Conservation (phyloP, 2,329 filamentous ascomycete species). For the Aspergillus novofumigatus region DNA sequence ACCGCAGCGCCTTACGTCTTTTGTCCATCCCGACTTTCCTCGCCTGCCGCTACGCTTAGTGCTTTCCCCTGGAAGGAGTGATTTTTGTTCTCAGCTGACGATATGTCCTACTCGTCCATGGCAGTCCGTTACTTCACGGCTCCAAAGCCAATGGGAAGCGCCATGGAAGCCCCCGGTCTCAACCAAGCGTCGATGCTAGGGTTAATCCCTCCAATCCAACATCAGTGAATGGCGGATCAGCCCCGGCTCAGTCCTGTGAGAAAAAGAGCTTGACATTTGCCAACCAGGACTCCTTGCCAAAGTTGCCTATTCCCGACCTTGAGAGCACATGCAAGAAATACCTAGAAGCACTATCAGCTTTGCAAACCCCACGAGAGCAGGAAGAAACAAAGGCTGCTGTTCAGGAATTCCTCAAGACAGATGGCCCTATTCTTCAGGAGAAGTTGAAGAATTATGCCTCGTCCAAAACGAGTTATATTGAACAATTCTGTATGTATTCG, state of each 20-base stretch:
- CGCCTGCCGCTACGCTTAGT: conserved; percentile 69
- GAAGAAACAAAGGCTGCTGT: conserved; percentile 76
- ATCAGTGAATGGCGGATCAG: conserved; percentile 28
- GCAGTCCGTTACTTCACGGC: conserved; percentile 67
- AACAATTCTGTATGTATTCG: conserved; percentile 82
- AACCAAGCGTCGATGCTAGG: conserved; percentile 22
- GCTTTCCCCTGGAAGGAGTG: conserved; percentile 12
- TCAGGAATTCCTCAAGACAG: conserved; percentile 72
- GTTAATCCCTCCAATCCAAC: conserved; percentile 9
- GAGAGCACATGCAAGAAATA: conserved; percentile 76
- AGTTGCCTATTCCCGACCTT: conserved; percentile 87
- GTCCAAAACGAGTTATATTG: conserved; percentile 92
- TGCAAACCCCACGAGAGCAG: conserved; percentile 78
- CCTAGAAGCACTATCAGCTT: conserved; percentile 69
- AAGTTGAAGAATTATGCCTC: conserved; percentile 85
- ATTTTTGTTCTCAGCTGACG: conserved; percentile 42
- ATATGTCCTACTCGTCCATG: conserved; percentile 57
- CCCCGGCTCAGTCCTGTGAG: conserved; percentile 40
- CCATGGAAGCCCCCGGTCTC: conserved; percentile 49
- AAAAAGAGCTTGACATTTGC: conserved; percentile 79
- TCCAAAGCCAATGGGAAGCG: conserved; percentile 69
- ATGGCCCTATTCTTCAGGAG: conserved; percentile 82
- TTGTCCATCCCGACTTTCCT: conserved; percentile 76
- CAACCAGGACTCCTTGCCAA: conserved; percentile 80
- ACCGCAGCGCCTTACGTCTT: conserved; percentile 81